These are phyloP conservation scores for Epichloe brachyelytri DNA, from an alignment of 2,329 filamentous ascomycete genomes.

Conservation along the genomic window DNA sequence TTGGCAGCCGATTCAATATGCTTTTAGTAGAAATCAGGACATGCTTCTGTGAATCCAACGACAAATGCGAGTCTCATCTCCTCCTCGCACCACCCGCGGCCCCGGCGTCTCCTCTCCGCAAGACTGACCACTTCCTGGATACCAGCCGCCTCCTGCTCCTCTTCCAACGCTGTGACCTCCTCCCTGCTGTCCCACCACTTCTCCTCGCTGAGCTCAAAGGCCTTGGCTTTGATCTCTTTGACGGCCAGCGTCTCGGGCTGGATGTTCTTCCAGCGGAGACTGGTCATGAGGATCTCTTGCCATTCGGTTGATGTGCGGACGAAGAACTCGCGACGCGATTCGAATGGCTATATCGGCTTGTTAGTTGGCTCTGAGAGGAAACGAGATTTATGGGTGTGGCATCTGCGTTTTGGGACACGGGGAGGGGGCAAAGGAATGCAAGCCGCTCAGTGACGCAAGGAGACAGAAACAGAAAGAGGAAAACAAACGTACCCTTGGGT, in stretches of 20 bases:
- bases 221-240: constrained; percentile 87
- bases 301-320: constrained; percentile 74
- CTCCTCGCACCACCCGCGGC: constrained; percentile 19
- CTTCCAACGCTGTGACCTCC: constrained; percentile 81
- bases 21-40: too few relatives aligned
- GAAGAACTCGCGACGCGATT: constrained; percentile 86
- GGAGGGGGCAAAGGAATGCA: too few relatives aligned
- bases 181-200: constrained; percentile 99
- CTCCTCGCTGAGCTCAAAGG: constrained; percentile 83
- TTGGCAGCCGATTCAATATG: too few relatives aligned
- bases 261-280: constrained; percentile 53
- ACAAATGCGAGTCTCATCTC: constrained; percentile 10
- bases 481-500: constrained; percentile 38
- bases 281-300: constrained; percentile 76
- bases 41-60: too few relatives aligned
- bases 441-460: too few relatives aligned
- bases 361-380: background rate
- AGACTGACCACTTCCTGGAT: constrained; percentile 91
- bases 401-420: background rate
- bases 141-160: constrained; percentile 89
- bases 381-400: background rate
- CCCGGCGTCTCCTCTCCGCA: constrained; percentile 52
- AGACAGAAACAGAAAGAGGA: background rate
- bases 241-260: constrained; percentile 56
- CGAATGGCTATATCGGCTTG: constrained; percentile 59